Evolutionary conservation across 768 basidiomycete genomes (phyloP), one percentile per base, ranked within the genome.

Genomic region (Boletus rubescentipes): DNA sequence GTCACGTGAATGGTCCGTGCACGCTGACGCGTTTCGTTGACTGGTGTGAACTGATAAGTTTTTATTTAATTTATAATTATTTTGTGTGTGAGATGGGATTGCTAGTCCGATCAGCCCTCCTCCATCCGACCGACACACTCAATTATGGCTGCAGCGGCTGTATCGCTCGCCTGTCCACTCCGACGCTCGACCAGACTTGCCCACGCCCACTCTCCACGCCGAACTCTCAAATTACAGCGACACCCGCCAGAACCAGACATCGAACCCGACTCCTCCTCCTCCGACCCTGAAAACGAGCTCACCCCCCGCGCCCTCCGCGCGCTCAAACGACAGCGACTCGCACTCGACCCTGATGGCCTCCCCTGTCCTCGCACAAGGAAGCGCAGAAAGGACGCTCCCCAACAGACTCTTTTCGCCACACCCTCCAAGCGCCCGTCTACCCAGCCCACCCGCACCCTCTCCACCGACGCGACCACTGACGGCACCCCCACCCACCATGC

Each of bases 231-330:
- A 5, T 5, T 16, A 6, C 52, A 30, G 30, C 31, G 15, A 12
- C 54, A 35, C 6, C 46, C 31, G 38, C 47, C 18, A 2, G 60
- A 65, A 42, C 58, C 51, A n/a, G 63, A 65, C 39, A 38, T 34
- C 42, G 64, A 60, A 31, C 55, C 57, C 31, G 62, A 66, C 55
- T 55, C 57, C 0, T 64, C 58, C 36, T 63, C 58, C 7, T 53
- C 52, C 6, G 65, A 67, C 58, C 58, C 54, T 26, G 66, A 68
- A 31, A 65, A 67, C 61, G 67, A 71, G 34, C 69, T 70, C 54
- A 70, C 69, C 0, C 69, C 69, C 36, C 68, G 69, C 49, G 69
- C 69, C 2, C 70, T 70, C 39, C 70, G 69, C 39, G 69, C 69
- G 0, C 68, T 70, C 62, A 70, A 70, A 29, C 69, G 69, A 5